Percentiles rank a stretch among this genome's conserved stretches.
phyloP scores from a whole-genome alignment of 257 asterid species.

The Mentha longifolia region DNA sequence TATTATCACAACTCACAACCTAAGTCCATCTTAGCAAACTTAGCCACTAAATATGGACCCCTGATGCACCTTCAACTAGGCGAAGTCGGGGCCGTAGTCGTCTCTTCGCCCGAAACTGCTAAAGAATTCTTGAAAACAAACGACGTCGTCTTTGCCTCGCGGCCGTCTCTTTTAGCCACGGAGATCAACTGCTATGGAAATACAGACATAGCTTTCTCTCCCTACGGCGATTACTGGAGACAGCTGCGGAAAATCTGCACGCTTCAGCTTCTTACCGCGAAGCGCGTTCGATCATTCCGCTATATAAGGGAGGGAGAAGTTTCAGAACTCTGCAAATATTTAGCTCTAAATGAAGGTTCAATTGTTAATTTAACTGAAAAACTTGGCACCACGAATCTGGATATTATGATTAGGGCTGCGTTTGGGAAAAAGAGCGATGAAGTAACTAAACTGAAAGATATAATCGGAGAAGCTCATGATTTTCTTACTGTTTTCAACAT shows the following conservation, averaged over 20 bases:
- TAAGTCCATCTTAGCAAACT: conserved; percentile 10
- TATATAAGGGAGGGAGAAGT: conserved; percentile 34
- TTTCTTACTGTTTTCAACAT: conserved; percentile 10
- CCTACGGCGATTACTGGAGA: conserved; percentile 44
- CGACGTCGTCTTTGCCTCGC: conserved; percentile 35
- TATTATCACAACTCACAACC: no score
- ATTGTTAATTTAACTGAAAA: conserved; percentile 16
- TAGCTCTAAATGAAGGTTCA: conserved; percentile 21
- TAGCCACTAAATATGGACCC: conserved; percentile 44
- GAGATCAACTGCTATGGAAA: conserved; percentile 29
- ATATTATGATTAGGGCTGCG: conserved; percentile 37
- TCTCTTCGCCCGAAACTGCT: conserved; percentile 37
- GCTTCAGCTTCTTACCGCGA: conserved; percentile 29
- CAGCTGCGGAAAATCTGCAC: conserved; percentile 41
- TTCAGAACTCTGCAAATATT: conserved; percentile 18
- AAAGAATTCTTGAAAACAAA: conserved; percentile 37
- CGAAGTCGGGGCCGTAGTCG: conserved; percentile 24
- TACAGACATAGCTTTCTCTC: conserved; percentile 38
- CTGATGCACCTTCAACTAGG: conserved; percentile 47
- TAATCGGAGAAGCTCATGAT: conserved; percentile 14
- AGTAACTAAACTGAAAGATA: conserved; percentile 9
- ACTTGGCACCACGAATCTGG: conserved; percentile 3
- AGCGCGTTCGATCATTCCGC: conserved; percentile 29
- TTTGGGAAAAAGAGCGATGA: conserved; percentile 36
- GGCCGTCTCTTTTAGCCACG: conserved; percentile 33